phyloP scores from a whole-genome alignment of 371 early-diverging fungal species.

The Rhizomucor pusillus region DNA sequence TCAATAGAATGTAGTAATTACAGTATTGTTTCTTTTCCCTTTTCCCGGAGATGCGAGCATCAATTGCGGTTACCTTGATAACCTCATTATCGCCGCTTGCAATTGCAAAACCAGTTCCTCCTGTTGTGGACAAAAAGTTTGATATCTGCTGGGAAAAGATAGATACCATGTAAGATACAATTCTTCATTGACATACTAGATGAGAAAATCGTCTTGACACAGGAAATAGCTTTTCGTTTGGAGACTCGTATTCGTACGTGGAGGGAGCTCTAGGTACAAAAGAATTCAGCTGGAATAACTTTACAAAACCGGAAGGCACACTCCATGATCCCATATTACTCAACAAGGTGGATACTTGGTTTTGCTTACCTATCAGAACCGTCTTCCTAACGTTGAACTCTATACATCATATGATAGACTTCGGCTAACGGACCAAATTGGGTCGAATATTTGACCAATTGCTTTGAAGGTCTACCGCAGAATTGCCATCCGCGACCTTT shows the following conservation, averaged over 20 bases:
- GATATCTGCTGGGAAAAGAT: conserved; percentile 8
- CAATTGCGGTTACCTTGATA: too few relatives aligned
- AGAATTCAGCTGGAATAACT: conserved; percentile 16
- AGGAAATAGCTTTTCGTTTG: conserved; percentile 9
- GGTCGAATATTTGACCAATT: conserved; percentile 14
- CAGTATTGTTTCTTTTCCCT: too few relatives aligned
- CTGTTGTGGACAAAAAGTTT: too few relatives aligned
- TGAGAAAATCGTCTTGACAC: too few relatives aligned
- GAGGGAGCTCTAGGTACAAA: conserved; percentile 5
- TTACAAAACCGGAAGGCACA: conserved; percentile 2
- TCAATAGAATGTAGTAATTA: too few relatives aligned
- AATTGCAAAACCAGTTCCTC: too few relatives aligned
- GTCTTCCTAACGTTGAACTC: not conserved
- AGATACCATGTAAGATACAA: conserved; percentile 2
- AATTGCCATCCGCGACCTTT: conserved; percentile 7
- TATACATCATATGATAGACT: not conserved
- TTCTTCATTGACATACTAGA: not conserved
- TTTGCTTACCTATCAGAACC: not conserved
- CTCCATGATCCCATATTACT: conserved; percentile 9
- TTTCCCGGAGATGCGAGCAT: too few relatives aligned
- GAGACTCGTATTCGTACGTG: conserved; percentile 13
- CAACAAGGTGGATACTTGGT: conserved; percentile 2
- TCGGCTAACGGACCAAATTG: conserved; percentile 15
- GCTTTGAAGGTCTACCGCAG: conserved; percentile 13
- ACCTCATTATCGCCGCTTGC: too few relatives aligned